These are phyloP conservation scores for Curvularia eragrostidis DNA, from an alignment of 2,329 filamentous ascomycete genomes.

Conservation along the genomic window DNA sequence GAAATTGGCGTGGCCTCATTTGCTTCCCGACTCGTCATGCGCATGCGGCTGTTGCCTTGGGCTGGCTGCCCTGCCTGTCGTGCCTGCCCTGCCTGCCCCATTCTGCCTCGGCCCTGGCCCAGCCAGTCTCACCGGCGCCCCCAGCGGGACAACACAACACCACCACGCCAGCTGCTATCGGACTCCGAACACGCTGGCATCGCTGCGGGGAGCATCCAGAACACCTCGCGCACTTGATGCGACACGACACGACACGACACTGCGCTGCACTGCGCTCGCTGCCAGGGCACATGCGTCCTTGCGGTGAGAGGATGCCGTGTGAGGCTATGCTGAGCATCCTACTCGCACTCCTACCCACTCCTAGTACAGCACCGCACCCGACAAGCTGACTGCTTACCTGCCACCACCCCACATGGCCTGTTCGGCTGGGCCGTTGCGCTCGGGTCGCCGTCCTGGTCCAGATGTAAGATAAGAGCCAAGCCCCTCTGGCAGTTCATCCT, in stretches of 20 bases:
- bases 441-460: constrained; percentile 14
- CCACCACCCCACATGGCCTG: constrained; percentile 21
- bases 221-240: not conserved
- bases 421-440: constrained; percentile 15
- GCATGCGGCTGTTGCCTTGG: constrained; percentile 5
- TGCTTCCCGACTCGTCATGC: constrained; percentile 9
- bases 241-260: too few species aligned
- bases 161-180: constrained; percentile 28
- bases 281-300: not conserved
- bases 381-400: constrained; percentile 18
- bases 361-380: not conserved
- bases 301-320: constrained; percentile 7
- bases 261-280: constrained; percentile 21
- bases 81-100: constrained; percentile 9
- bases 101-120: constrained; percentile 15
- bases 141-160: not conserved
- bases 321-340: constrained; percentile 7
- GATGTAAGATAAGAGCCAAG: constrained; percentile 3
- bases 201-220: not conserved
- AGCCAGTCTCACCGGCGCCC: constrained; percentile 30
- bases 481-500: not conserved
- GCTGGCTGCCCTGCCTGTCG: constrained; percentile 11
- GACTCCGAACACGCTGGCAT: constrained; percentile 32
- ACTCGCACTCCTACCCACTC: too few species aligned
- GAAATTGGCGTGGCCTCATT: constrained; percentile 23